These are phyloP conservation scores for Heterobasidion occidentale DNA, from an alignment of 1,284 basidiomycete species.

Conservation along the genomic window DNA sequence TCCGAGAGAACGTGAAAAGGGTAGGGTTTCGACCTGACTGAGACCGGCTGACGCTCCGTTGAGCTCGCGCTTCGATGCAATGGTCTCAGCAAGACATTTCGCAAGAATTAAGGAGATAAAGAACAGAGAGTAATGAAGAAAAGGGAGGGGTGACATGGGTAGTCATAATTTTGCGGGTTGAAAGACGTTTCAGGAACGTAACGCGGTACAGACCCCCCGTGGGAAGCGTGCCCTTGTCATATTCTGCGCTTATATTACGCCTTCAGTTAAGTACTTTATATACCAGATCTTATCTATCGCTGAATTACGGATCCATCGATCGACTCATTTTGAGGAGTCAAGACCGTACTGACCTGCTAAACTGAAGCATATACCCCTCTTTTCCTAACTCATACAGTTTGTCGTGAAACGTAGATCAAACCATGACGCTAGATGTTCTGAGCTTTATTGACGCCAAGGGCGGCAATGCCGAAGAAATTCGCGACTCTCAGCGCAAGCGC, in stretches of 20 bases:
- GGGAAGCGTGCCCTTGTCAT: not conserved
- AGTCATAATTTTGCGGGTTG: conserved; percentile 1
- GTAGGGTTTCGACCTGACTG: not conserved
- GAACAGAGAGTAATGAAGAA: not conserved
- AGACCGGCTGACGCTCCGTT: not conserved
- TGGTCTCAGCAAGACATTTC: not conserved
- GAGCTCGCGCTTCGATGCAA: not conserved
- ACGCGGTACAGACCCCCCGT: not conserved
- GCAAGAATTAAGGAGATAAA: not conserved
- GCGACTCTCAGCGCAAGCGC: conserved; percentile 90
- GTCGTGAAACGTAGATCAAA: not conserved
- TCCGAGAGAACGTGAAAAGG: not conserved
- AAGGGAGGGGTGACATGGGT: conserved; percentile 1
- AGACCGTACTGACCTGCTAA: no score
- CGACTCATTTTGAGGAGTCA: no score
- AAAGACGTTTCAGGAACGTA: not conserved
- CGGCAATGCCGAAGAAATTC: conserved; percentile 89
- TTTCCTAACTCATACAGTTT: no score
- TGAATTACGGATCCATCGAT: no score
- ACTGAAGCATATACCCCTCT: no score
- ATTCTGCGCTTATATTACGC: no score
- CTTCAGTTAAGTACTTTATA: no score
- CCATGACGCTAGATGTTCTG: conserved; percentile 72
- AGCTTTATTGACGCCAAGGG: conserved; percentile 83
- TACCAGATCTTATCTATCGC: no score